Conservation (phyloP, 352 stramenopile species). For the Phytophthora podocarpi region DNA sequence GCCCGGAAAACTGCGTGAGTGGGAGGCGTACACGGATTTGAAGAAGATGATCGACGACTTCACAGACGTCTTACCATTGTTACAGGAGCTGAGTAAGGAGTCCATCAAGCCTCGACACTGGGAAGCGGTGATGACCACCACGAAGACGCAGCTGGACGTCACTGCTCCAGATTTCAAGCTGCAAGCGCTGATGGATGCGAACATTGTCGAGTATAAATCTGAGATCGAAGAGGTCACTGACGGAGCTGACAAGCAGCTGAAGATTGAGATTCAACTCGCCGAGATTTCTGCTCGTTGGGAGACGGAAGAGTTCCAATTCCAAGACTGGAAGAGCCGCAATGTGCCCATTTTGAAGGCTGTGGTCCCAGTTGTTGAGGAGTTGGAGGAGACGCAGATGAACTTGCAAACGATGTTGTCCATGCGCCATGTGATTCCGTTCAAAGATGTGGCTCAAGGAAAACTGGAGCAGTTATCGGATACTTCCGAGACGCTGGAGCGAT, state of each 20-base stretch:
- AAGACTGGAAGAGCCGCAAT: slow-evolving; percentile 93
- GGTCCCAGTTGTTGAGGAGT: slow-evolving; percentile 95
- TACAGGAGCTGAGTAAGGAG: slow-evolving; percentile 97
- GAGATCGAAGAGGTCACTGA: slow-evolving; percentile 99
- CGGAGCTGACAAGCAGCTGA: slow-evolving; percentile 97
- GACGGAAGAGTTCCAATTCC: slow-evolving; percentile 95
- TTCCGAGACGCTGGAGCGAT: slow-evolving; percentile 97
- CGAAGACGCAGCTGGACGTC: slow-evolving; percentile 93
- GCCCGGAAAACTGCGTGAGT: slow-evolving; percentile 95
- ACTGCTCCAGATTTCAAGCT: slow-evolving; percentile 96
- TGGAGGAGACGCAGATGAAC: slow-evolving; percentile 98
- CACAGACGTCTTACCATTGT: slow-evolving; percentile 94
- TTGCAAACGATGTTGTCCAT: slow-evolving; percentile 98
- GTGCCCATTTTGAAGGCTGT: slow-evolving; percentile 97
- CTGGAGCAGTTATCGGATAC: slow-evolving; percentile 96
- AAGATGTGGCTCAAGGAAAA: slow-evolving; percentile 94
- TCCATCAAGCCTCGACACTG: slow-evolving; percentile 97
- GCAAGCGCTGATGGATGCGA: slow-evolving; percentile 93
- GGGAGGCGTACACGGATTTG: slow-evolving; percentile 96
- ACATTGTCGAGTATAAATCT: slow-evolving; percentile 91
- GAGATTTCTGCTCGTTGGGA: slow-evolving; percentile 96
- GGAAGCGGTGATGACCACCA: slow-evolving; percentile 97
- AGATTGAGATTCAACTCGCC: slow-evolving; percentile 95
- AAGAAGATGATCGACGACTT: slow-evolving; percentile 99
- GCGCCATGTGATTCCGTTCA: slow-evolving; percentile 96